These are phyloP conservation scores for Cubamyces lactineus DNA, from an alignment of 768 basidiomycete species.

Conservation along the genomic window DNA sequence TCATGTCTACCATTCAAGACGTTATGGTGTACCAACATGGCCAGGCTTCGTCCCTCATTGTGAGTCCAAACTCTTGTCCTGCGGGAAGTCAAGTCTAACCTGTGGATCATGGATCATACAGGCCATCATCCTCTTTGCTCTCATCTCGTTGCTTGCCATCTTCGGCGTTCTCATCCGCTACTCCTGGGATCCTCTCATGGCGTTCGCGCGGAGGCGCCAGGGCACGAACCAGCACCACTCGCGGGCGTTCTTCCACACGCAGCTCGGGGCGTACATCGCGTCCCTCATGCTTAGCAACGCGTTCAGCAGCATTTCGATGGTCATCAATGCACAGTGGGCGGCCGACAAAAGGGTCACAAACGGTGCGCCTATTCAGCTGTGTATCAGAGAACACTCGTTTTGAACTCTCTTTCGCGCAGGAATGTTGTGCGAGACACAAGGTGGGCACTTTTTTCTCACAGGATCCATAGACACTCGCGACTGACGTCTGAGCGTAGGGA, in stretches of 20 bases:
- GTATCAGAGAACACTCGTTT: neutral
- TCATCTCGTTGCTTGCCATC: constrained; percentile 57
- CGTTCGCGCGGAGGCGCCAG: constrained; percentile 28
- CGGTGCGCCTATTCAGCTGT: constrained; percentile 4
- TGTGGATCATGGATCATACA: constrained; percentile 20
- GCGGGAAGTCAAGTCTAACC: no score
- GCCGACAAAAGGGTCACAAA: constrained; percentile 5
- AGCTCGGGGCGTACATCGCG: constrained; percentile 68
- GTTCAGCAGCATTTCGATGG: constrained; percentile 53
- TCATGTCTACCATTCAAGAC: constrained; percentile 25
- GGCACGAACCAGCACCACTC: constrained; percentile 10
- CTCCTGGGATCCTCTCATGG: constrained; percentile 48
- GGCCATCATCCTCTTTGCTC: constrained; percentile 55
- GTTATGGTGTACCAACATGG: constrained; percentile 31
- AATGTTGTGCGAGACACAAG: constrained; percentile 59
- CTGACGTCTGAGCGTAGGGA: constrained; percentile 8
- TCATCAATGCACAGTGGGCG: constrained; percentile 56
- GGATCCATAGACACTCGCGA: neutral
- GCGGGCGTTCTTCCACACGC: constrained; percentile 69
- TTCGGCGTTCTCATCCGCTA: constrained; percentile 52
- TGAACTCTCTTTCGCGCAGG: constrained; percentile 37
- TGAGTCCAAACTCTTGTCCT: constrained; percentile 18
- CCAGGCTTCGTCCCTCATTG: constrained; percentile 29
- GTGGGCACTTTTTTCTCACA: constrained; percentile 37
- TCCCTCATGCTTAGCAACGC: constrained; percentile 65